phyloP scores from a whole-genome alignment of 306 rosid species.

The Sphenostylis stenocarpa region DNA sequence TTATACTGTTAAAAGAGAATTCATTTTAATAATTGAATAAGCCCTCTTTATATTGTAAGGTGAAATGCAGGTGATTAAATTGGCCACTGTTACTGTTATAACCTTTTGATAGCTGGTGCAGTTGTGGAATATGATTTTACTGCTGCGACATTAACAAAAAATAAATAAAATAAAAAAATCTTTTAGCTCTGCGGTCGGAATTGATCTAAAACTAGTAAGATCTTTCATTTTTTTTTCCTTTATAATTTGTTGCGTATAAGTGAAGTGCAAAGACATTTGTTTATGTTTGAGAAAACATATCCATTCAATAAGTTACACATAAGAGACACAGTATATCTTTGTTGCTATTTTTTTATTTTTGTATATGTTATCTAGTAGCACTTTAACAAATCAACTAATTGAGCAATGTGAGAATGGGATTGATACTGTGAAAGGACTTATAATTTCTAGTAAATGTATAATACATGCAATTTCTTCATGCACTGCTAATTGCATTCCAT shows the following conservation, averaged over 20 bases:
- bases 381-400: background rate
- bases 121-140: background rate
- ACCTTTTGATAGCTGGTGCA: background rate
- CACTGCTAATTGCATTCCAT: background rate
- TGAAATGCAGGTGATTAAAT: background rate
- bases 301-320: background rate
- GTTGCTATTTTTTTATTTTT: background rate
- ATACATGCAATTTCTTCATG: background rate
- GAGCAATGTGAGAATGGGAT: background rate
- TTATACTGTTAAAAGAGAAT: background rate
- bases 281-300: background rate
- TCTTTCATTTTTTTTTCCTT: background rate
- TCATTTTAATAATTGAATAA: background rate
- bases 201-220: background rate
- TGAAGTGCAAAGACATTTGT: background rate
- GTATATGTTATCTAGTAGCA: slow-evolving; percentile 1
- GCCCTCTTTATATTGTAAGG: background rate
- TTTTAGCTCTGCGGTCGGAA: background rate
- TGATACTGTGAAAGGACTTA: background rate
- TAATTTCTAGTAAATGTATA: background rate
- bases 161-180: background rate
- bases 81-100: background rate
- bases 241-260: background rate
- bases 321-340: background rate
- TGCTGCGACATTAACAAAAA: background rate